Evolutionary conservation across 352 stramenopile species (phyloP).

Genomic region (Pythium aquatile): DNA sequence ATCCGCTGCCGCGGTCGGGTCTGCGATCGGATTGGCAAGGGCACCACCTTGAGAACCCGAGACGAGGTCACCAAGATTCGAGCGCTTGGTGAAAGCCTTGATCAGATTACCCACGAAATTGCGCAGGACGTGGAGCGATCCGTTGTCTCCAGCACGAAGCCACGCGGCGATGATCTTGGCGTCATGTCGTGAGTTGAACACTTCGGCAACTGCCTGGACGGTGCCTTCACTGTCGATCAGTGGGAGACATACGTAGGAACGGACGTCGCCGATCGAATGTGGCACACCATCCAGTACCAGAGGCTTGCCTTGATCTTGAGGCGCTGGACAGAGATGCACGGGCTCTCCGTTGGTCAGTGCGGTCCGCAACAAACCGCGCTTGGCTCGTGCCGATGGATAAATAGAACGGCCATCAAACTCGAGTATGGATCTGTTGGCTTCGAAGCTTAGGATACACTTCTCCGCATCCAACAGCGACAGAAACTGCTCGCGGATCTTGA

Average conservation of each 20-base stretch:
- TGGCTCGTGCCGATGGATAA: conserved; percentile 36
- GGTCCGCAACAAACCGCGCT: conserved; percentile 25
- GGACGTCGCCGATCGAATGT: conserved; percentile 36
- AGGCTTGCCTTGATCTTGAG: conserved; percentile 11
- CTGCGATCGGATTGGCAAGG: neutral
- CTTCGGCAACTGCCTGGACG: conserved; percentile 59
- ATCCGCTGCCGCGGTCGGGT: neutral
- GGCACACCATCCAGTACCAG: conserved; percentile 29
- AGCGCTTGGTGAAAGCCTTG: conserved; percentile 41
- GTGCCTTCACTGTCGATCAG: conserved; percentile 51
- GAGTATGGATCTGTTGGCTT: conserved; percentile 46
- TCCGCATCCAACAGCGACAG: conserved; percentile 59
- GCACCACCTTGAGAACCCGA: neutral
- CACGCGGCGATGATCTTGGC: conserved; percentile 37
- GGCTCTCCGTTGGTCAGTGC: conserved; percentile 34
- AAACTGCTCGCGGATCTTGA: conserved; percentile 65
- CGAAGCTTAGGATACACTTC: conserved; percentile 60
- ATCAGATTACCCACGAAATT: conserved; percentile 60
- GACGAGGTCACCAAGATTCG: conserved; percentile 34
- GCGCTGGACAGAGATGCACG: conserved; percentile 36
- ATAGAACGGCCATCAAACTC: conserved; percentile 61
- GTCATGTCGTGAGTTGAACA: conserved; percentile 67
- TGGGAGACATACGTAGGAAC: conserved; percentile 72
- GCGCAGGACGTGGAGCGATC: conserved; percentile 60
- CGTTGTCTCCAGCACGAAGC: conserved; percentile 34